Evolutionary conservation across 2,329 filamentous ascomycete species (phyloP).

Genomic region (Ceratocystis cubensis): DNA sequence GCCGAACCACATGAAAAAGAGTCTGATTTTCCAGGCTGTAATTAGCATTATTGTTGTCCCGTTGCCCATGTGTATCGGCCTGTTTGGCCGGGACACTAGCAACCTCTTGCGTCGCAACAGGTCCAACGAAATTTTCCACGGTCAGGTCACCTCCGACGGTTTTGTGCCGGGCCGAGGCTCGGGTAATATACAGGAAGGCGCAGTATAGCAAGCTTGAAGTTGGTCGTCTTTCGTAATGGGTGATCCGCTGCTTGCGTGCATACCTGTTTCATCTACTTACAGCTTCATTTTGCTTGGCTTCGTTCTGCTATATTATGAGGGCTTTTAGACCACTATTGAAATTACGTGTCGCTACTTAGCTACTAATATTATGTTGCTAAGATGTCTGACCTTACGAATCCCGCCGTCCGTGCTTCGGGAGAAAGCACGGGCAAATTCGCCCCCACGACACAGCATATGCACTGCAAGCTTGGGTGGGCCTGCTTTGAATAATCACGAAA

Average conservation of each 20-base stretch:
- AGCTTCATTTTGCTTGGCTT: not conserved
- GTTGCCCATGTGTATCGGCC: slow-evolving; percentile 54
- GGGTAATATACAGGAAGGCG: not conserved
- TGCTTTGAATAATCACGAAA: not conserved
- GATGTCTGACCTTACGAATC: not conserved
- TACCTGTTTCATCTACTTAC: no score
- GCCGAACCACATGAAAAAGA: slow-evolving; percentile 58
- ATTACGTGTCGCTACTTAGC: not conserved
- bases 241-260: not conserved
- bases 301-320: not conserved
- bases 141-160: not conserved
- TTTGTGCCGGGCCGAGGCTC: not conserved
- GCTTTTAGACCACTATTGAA: not conserved
- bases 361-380: not conserved
- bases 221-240: not conserved
- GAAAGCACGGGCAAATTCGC: not conserved
- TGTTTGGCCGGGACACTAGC: slow-evolving; percentile 48
- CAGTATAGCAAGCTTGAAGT: not conserved
- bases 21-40: slow-evolving; percentile 68
- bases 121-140: slow-evolving; percentile 10
- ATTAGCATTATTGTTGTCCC: slow-evolving; percentile 53
- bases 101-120: not conserved
- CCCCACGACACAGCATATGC: not conserved
- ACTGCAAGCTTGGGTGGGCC: not conserved
- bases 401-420: not conserved